Evolutionary conservation across 2,329 filamentous ascomycete species (phyloP), one percentile per base, ranked within the genome.

Genomic region (Talaromyces atroroseus): DNA sequence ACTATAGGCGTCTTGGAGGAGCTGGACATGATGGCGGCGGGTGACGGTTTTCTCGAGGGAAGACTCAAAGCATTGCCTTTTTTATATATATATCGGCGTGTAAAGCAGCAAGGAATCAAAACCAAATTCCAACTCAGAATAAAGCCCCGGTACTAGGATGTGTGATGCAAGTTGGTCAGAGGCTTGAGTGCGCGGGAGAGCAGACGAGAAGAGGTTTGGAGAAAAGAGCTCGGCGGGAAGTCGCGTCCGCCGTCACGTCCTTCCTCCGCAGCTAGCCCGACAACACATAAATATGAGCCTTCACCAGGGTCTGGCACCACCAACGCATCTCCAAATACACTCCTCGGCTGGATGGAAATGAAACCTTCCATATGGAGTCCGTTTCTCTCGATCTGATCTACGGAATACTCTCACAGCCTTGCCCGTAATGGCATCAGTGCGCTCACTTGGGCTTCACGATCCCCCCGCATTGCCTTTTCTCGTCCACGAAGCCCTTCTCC

Each of bases 371-470:
- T 53, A 54, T 58, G 51, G 44, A 50, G 49, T 42, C 26, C 40
- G 24, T 23, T 34, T 8, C 24, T 24, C 14, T 47, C 21, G 26
- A 54, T 21, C 42, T 54, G 29, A 52, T 52, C 29, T 32, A n/a
- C 10, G 26, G 32, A 21, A 16, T 29, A 20, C 34, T 32, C 32
- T 50, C 45, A 18, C 23, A 48, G 18, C 38, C 26, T 49, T 29
- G 38, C 60, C 61, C 63, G 73, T 65, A 66, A 99, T 99, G 95
- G 92, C 92, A 64, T 86, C 88, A 69, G 84, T 96, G 75, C 89
- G 85, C 73, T 96, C 92, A 62, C 82, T 96, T 67, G 94, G 94
- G 72, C 80, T 96, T 68, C 92, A 97, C 78, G 86, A 88, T 76
- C 92, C 95, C 59, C 84, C 88, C 59, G 91, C 88, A 62, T 80